Percentiles rank a stretch among this genome's conserved stretches.
Conservation (phyloP, 345 rosid species). For the Gossypium raimondii region DNA sequence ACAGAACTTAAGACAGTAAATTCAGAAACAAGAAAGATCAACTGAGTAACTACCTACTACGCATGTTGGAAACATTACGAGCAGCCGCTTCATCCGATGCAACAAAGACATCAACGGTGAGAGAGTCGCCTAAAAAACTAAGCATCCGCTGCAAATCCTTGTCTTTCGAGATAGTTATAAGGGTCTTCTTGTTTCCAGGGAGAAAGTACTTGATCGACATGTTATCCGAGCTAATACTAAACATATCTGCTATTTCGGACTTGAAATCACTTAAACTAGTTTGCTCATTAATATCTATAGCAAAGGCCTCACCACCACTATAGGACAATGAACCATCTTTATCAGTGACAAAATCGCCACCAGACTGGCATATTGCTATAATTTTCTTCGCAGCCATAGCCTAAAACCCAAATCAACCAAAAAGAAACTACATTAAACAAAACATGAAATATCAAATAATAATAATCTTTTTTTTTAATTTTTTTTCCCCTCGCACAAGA, state of each 20-base stretch:
- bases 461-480: background rate
- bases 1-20: background rate
- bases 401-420: slow-evolving; percentile 80
- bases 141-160: slow-evolving; percentile 1
- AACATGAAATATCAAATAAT: background rate
- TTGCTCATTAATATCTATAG: background rate
- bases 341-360: background rate
- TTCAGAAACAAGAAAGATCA: background rate
- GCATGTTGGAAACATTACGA: background rate
- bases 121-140: background rate
- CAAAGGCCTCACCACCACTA: background rate
- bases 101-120: background rate
- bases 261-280: background rate
- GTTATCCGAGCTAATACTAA: background rate
- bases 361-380: background rate
- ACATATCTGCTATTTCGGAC: background rate
- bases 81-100: background rate
- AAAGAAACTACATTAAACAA: slow-evolving; percentile 45
- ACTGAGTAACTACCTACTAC: background rate
- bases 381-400: background rate
- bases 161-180: background rate
- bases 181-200: background rate
- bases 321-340: slow-evolving; percentile 3
- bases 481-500: background rate
- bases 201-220: slow-evolving; percentile 3